Base-by-base conservation (phyloP, 1,284 basidiomycete species). In the Cryptococcus deneoformans region DNA sequence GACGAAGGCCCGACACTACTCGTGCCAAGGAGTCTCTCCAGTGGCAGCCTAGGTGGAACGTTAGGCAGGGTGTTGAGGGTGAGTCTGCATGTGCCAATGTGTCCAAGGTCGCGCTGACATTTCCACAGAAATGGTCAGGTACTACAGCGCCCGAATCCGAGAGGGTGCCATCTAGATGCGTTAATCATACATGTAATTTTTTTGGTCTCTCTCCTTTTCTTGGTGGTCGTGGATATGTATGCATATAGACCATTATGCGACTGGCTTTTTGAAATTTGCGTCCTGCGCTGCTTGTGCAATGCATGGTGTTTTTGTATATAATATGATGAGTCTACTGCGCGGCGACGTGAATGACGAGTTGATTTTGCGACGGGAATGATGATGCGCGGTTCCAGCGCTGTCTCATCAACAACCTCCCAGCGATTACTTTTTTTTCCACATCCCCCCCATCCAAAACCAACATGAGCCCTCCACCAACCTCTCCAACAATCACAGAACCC, bases 1-100 rank as follows among this genome's bases (percentile, higher is more conserved):
- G 90, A 79, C 84, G 95, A 69, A 84, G 90, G 62, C 90, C 95
- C 46, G 94, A 98, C 76, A 97, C 91, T 42, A 87, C 89, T 36
- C 83, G 92, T 51, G 95, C 95, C 54, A 91, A 89, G 78, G 82
- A 88, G 73, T 77, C 82, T n/a, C 83, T 99, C 46, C 80, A 83
- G 36, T 99, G 95, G 95, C 85, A 94, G 72, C 92, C 94, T n/a
- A 83, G 86, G 69, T 98, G 92, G 71, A 66, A 61, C 57, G 76
- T 78, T 63, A 65, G 67, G 63, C 68, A 71, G 59, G 75, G 75
- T 68, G 72, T 76, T 46, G 58, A 60, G 49, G 58, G 58, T 60
- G 49, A 60, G 58, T 50, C 35, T 34, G 10, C 9, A 20, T 37
- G 43, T 29, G 36, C 11, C 35, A n/a, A 29, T 6, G 8, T 37